Percentiles rank a stretch among this genome's conserved stretches.
phyloP scores from a whole-genome alignment of 2,329 filamentous ascomycete genomes.

The Botrytis galanthina region DNA sequence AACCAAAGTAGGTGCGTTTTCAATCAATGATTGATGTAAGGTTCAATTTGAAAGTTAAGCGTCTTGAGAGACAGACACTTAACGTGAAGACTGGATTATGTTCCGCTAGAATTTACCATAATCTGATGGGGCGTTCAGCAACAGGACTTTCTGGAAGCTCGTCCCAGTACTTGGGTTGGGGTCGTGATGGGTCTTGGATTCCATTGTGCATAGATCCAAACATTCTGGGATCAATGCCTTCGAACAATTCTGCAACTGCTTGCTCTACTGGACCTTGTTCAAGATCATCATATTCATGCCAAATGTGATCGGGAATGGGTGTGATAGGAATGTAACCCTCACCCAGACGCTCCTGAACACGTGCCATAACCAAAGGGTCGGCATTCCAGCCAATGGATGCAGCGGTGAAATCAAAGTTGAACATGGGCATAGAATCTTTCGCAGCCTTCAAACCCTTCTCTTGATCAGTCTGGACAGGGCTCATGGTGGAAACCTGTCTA shows the following conservation, averaged over 20 bases:
- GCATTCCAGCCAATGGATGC: neutral
- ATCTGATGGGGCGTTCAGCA: neutral
- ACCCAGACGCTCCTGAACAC: neutral
- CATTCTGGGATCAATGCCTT: neutral
- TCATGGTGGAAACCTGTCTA: slow-evolving; percentile 23
- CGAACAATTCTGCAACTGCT: neutral
- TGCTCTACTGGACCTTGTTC: neutral
- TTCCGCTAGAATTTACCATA: neutral
- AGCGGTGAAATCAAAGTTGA: neutral
- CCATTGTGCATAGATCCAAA: slow-evolving; percentile 1
- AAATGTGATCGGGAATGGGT: slow-evolving; percentile 11
- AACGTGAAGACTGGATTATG: neutral
- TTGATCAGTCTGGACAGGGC: slow-evolving; percentile 21
- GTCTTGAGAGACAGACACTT: neutral
- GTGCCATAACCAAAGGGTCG: neutral
- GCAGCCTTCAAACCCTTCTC: neutral
- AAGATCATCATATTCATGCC: neutral
- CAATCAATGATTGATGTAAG: neutral
- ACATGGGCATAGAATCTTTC: neutral
- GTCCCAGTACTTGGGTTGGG: neutral
- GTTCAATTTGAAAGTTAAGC: neutral
- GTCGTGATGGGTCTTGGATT: neutral
- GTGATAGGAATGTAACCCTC: slow-evolving; percentile 7
- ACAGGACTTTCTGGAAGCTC: neutral
- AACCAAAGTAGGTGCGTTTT: slow-evolving; percentile 21